Base-by-base conservation (phyloP, 495 filamentous ascomycete species). In the Penicillium riverlandense region DNA sequence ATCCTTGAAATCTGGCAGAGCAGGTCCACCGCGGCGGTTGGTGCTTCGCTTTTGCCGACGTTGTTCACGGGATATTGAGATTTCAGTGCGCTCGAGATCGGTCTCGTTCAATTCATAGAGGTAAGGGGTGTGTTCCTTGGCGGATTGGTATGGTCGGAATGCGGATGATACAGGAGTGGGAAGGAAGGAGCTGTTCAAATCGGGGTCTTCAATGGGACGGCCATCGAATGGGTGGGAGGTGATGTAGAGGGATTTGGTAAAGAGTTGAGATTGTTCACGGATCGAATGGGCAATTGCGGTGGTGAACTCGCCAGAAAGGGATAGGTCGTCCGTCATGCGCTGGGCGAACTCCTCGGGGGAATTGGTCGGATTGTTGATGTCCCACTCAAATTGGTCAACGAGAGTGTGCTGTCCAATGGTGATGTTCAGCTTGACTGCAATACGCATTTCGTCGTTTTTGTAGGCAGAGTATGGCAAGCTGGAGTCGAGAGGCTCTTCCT, bases 361-460 rank as follows among this genome's bases (percentile, higher is more conserved):
- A 63, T 98, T 97, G 48, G 81, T 70, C 0, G 89, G 82, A 54
- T 96, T 91, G 61, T 97, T 97, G 57, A 97, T 88, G 56, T 97
- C 92, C 92, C 92, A 98, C 65, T 98, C 92, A 41, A 98, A 97
- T 59, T 98, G 94, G 54, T 98, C 92, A 15, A 96, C 82, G 22
- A 98, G 73, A 1, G 90, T 96, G 60, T 95, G 87, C 48, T 86
- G 84, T 2, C 92, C 94, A 61, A 98, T 96, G 16, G 92, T 97
- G 57, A 98, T 96, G 59, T 98, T 95, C 34, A 98, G 73, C 63
- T 96, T 96, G 53, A 98, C 79, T 13, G 90, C 67, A 29, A 98
- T 89, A 43, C 92, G 83, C 91, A 98, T 96, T 66, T 98, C 92
- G 54, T 98, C 94, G 54, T 98, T 92, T 62, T 96, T 96, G 70